These are phyloP conservation scores for Pelagomonas calceolata DNA, from an alignment of 108 stramenopile species.

Conservation along the genomic window DNA sequence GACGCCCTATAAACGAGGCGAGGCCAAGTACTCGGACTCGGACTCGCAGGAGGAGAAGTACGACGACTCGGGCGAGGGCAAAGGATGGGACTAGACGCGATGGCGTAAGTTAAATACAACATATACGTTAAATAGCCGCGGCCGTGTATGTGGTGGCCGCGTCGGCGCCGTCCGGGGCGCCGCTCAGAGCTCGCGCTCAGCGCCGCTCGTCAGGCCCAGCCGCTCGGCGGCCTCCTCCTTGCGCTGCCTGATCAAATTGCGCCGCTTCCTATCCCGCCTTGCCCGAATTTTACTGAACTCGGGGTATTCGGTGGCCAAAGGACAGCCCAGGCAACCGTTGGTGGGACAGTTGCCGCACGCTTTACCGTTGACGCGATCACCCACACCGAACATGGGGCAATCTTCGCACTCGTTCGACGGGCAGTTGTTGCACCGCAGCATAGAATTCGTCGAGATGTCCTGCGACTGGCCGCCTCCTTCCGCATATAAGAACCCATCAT, in stretches of 20 bases:
- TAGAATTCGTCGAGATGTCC: slow-evolving; percentile 58
- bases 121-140: too few species aligned
- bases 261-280: not conserved
- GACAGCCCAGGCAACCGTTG: slow-evolving; percentile 21
- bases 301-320: slow-evolving; percentile 24
- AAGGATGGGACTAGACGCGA: too few species aligned
- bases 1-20: too few species aligned
- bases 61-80: too few species aligned
- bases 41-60: too few species aligned
- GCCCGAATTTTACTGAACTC: not conserved
- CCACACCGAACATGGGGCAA: slow-evolving; percentile 84
- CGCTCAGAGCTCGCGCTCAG: too few species aligned
- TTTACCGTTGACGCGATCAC: slow-evolving; percentile 23
- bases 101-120: too few species aligned
- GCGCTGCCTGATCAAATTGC: not conserved
- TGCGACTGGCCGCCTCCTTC: slow-evolving; percentile 29
- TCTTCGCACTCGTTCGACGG: slow-evolving; percentile 56
- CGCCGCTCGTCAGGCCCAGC: too few species aligned
- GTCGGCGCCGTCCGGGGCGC: too few species aligned
- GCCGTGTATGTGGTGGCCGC: too few species aligned
- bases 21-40: too few species aligned
- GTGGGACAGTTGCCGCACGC: slow-evolving; percentile 29
- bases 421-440: slow-evolving; percentile 67
- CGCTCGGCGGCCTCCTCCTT: not conserved
- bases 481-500: not conserved